These are phyloP conservation scores for Fusarium xyrophilum DNA, from an alignment of 2,329 filamentous ascomycete species.

Conservation along the genomic window DNA sequence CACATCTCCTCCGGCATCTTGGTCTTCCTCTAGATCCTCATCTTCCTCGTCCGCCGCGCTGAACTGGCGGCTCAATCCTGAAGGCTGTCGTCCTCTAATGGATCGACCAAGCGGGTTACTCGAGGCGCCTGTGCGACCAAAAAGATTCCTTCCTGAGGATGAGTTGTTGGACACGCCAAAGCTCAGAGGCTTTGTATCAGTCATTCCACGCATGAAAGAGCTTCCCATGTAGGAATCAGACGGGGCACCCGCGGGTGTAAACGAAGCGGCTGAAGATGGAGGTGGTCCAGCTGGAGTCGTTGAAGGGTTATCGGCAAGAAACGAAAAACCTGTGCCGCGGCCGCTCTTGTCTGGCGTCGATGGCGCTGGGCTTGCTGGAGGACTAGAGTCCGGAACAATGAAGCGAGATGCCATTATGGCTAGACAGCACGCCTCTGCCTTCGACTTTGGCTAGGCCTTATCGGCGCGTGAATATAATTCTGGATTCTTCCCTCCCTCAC, in stretches of 20 bases:
- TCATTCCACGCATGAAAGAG: constrained; percentile 57
- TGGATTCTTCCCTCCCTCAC: constrained; percentile 10
- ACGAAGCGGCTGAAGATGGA: constrained; percentile 60
- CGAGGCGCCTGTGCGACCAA: constrained; percentile 46
- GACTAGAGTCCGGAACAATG: constrained; percentile 53
- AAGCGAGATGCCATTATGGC: constrained; percentile 52
- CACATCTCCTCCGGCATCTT: constrained; percentile 47
- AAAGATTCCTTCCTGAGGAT: constrained; percentile 48
- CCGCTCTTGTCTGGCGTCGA: constrained; percentile 57
- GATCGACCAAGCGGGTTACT: constrained; percentile 58
- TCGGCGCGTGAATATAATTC: constrained; percentile 11
- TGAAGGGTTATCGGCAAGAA: constrained; percentile 55
- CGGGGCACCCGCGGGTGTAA: constrained; percentile 63
- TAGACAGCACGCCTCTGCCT: constrained; percentile 30
- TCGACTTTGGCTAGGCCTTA: constrained; percentile 5
- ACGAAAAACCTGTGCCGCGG: constrained; percentile 47
- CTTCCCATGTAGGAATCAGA: constrained; percentile 62
- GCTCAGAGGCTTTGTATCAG: constrained; percentile 49
- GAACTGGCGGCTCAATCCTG: constrained; percentile 57
- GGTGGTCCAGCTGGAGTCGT: constrained; percentile 62
- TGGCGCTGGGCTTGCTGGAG: constrained; percentile 52
- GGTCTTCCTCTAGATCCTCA: constrained; percentile 40
- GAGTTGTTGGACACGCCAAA: constrained; percentile 45
- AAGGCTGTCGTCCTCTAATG: constrained; percentile 55
- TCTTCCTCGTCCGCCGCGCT: constrained; percentile 45